phyloP scores from a whole-genome alignment of 352 stramenopile species.

The Globisporangium rhizosaccharum region DNA sequence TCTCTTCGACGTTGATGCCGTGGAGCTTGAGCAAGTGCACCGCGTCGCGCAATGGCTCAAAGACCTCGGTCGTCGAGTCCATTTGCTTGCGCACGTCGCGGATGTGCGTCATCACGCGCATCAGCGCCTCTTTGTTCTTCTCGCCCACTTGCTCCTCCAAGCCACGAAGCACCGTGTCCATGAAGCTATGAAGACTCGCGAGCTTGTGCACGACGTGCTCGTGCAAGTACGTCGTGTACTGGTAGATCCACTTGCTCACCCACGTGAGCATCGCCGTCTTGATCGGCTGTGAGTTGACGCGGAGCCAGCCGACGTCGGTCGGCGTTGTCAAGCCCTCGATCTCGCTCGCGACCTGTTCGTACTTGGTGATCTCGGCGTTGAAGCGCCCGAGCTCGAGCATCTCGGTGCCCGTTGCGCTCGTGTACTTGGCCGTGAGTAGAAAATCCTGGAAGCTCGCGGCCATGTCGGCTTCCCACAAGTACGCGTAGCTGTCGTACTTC shows the following conservation, averaged over 20 bases:
- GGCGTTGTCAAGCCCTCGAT: conserved; percentile 88
- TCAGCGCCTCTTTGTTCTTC: conserved; percentile 93
- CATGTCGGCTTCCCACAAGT: conserved; percentile 97
- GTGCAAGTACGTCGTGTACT: conserved; percentile 94
- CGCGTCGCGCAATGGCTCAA: conserved; percentile 91
- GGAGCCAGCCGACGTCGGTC: conserved; percentile 95
- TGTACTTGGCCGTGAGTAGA: conserved; percentile 58
- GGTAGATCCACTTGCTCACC: conserved; percentile 95
- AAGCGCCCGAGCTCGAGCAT: conserved; percentile 94
- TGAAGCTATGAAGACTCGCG: conserved; percentile 88
- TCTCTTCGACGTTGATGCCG: conserved; percentile 89
- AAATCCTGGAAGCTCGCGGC: conserved; percentile 91
- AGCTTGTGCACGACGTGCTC: conserved; percentile 89
- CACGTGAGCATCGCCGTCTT: conserved; percentile 95
- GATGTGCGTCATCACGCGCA: conserved; percentile 96
- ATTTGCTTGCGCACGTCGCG: conserved; percentile 92
- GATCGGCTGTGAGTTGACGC: conserved; percentile 95
- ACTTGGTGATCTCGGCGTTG: conserved; percentile 94
- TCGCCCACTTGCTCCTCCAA: conserved; percentile 89
- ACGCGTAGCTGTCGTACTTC: conserved; percentile 94
- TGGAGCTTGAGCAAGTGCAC: conserved; percentile 94
- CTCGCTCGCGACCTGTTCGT: conserved; percentile 90
- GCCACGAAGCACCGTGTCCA: conserved; percentile 88
- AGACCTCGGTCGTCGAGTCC: conserved; percentile 91
- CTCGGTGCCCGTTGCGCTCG: conserved; percentile 70